Percentiles rank a stretch among this genome's conserved stretches.
Conservation (phyloP, 768 basidiomycete genomes). For the Suillus brevipes region DNA sequence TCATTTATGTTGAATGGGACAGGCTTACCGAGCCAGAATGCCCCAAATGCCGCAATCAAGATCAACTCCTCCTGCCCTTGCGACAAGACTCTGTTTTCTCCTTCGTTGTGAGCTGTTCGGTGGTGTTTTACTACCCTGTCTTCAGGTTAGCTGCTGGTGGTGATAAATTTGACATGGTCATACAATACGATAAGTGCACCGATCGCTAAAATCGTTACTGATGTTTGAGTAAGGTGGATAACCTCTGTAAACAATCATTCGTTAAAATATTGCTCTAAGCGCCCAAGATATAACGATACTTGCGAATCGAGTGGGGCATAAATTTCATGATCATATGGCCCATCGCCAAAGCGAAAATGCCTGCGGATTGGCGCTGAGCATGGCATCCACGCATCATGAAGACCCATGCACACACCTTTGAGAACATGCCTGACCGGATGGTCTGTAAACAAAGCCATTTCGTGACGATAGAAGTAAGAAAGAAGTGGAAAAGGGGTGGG, state of each 20-base stretch:
- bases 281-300: conserved; percentile 18
- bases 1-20: not conserved
- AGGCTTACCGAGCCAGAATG: conserved; percentile 73
- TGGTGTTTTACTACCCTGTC: conserved; percentile 69
- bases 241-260: conserved; percentile 43
- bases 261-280: conserved; percentile 6
- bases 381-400: not conserved
- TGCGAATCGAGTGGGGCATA: conserved; percentile 37
- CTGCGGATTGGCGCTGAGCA: conserved; percentile 32
- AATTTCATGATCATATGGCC: conserved; percentile 55
- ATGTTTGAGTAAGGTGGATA: conserved; percentile 70
- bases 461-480: conserved; percentile 17
- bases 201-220: conserved; percentile 68
- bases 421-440: conserved; percentile 35
- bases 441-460: conserved; percentile 33
- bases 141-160: not conserved
- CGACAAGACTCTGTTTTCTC: conserved; percentile 51
- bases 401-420: conserved; percentile 23
- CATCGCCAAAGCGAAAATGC: conserved; percentile 44
- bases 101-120: conserved; percentile 53
- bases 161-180: not conserved
- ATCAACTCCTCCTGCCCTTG: conserved; percentile 74
- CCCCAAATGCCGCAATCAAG: conserved; percentile 67
- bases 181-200: conserved; percentile 66
- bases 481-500: conserved; percentile 23